Percentiles rank a stretch among this genome's conserved stretches.
Evolutionary conservation across 2,329 filamentous ascomycete genomes (phyloP).

Genomic region (Aspergillus pseudoterreus): DNA sequence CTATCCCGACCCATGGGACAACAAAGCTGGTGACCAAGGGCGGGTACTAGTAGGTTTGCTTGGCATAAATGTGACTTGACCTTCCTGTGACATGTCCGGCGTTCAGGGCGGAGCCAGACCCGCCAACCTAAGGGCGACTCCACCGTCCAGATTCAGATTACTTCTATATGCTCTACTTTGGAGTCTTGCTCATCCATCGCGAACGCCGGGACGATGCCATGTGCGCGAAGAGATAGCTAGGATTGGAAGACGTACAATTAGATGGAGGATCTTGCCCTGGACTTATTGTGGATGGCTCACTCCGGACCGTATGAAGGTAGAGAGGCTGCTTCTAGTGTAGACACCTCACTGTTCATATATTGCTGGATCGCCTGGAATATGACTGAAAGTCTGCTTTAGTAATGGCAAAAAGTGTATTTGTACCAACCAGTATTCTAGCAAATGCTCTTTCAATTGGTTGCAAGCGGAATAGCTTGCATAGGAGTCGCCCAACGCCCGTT

Average conservation of each 20-base stretch:
- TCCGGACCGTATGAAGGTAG: not conserved
- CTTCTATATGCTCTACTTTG: conserved; percentile 76
- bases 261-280: conserved; percentile 75
- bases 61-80: no score
- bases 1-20: no score
- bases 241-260: conserved; percentile 85
- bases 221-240: conserved; percentile 77
- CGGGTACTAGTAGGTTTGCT: no score
- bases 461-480: not conserved
- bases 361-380: not conserved
- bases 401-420: not conserved
- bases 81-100: no score
- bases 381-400: not conserved
- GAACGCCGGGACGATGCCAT: conserved; percentile 82
- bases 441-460: not conserved
- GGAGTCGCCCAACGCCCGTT: not conserved
- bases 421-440: not conserved
- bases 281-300: conserved; percentile 59
- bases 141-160: conserved; percentile 44
- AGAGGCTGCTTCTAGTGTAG: not conserved
- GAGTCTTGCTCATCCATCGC: conserved; percentile 72
- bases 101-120: no score
- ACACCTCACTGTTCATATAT: not conserved
- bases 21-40: no score
- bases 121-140: no score